A percentile compares a stretch with the other conserved stretches of the same genome.
phyloP scores from a whole-genome alignment of 352 stramenopile genomes.

The Phytopythium helicoides region DNA sequence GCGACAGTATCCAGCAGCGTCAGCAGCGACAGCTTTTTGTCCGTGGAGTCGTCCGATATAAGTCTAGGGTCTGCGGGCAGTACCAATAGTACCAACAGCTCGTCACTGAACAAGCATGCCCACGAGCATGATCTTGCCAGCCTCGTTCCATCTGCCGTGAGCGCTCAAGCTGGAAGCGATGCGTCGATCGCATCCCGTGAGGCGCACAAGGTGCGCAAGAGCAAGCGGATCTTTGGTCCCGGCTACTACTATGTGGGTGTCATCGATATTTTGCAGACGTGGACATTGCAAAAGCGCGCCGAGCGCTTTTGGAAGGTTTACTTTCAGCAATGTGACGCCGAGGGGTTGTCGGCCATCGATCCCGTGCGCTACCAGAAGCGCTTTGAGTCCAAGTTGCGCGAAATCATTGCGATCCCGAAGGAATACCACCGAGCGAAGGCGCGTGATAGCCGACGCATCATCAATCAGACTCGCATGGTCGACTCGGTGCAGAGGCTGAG shows the following conservation, averaged over 20 bases:
- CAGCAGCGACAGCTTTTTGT: slow-evolving; percentile 47
- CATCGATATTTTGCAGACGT: slow-evolving; percentile 91
- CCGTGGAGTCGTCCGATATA: slow-evolving; percentile 19
- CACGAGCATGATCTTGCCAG: slow-evolving; percentile 10
- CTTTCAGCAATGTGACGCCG: slow-evolving; percentile 58
- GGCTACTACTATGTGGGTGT: slow-evolving; percentile 89
- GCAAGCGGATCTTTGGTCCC: slow-evolving; percentile 75
- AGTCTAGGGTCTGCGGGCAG: slow-evolving; percentile 17
- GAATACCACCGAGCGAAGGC: slow-evolving; percentile 33
- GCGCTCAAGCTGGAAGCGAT: slow-evolving; percentile 8
- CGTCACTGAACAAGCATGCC: slow-evolving; percentile 14
- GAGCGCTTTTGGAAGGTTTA: slow-evolving; percentile 86
- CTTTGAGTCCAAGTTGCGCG: slow-evolving; percentile 80
- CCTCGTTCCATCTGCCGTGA: slow-evolving; percentile 23
- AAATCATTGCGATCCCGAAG: slow-evolving; percentile 79
- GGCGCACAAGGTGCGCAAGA: slow-evolving; percentile 63
- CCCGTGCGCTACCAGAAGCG: slow-evolving; percentile 69
- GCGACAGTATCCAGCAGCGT: slow-evolving; percentile 10
- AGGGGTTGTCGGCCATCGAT: slow-evolving; percentile 84
- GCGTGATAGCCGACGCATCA: slow-evolving; percentile 8
- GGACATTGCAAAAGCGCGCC: slow-evolving; percentile 76
- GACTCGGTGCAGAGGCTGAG: slow-evolving; percentile 33
- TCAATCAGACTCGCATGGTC: slow-evolving; percentile 13
- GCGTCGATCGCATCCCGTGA: slow-evolving; percentile 14
- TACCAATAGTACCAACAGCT: slow-evolving; percentile 13